Evolutionary conservation across 2,329 filamentous ascomycete genomes (phyloP).

Genomic region (Neofusicoccum ribis): DNA sequence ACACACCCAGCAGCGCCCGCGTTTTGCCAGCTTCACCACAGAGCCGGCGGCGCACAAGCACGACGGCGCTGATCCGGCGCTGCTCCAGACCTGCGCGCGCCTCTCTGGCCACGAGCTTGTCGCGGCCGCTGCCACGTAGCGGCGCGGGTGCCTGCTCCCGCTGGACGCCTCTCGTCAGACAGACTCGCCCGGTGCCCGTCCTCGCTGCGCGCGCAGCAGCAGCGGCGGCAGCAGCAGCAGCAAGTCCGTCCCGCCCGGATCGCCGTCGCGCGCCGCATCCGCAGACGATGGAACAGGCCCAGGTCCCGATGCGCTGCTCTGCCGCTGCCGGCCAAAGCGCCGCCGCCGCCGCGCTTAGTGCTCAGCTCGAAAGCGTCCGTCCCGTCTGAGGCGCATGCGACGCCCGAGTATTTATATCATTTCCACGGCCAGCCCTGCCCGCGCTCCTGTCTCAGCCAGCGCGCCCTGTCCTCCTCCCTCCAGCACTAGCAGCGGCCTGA

Average conservation of each 20-base stretch:
- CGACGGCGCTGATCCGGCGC: slow-evolving; percentile 14
- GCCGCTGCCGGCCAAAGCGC: slow-evolving; percentile 13
- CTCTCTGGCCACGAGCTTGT: slow-evolving; percentile 2
- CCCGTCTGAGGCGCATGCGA: slow-evolving; percentile 14
- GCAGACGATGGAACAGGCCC: background rate
- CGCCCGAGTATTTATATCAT: slow-evolving; percentile 19
- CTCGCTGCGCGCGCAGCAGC: background rate
- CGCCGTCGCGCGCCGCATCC: slow-evolving; percentile 9
- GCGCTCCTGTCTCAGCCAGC: slow-evolving; percentile 12
- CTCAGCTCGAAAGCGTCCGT: slow-evolving; percentile 10
- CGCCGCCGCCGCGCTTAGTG: slow-evolving; percentile 11
- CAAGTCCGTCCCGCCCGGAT: background rate
- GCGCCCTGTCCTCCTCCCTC: background rate
- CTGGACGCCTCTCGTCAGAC: slow-evolving; percentile 4
- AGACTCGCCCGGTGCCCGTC: background rate
- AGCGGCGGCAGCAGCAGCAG: background rate
- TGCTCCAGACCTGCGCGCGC: background rate
- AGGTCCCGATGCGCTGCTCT: background rate
- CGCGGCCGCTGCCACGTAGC: slow-evolving; percentile 11
- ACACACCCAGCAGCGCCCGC: slow-evolving; percentile 1
- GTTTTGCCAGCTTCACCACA: background rate
- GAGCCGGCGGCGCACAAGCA: background rate
- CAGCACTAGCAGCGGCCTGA: slow-evolving; percentile 3
- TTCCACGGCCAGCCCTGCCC: slow-evolving; percentile 2
- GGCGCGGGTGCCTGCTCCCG: background rate